Conservation (phyloP, 805 yeast genomes). For the Peterozyma toletana region DNA sequence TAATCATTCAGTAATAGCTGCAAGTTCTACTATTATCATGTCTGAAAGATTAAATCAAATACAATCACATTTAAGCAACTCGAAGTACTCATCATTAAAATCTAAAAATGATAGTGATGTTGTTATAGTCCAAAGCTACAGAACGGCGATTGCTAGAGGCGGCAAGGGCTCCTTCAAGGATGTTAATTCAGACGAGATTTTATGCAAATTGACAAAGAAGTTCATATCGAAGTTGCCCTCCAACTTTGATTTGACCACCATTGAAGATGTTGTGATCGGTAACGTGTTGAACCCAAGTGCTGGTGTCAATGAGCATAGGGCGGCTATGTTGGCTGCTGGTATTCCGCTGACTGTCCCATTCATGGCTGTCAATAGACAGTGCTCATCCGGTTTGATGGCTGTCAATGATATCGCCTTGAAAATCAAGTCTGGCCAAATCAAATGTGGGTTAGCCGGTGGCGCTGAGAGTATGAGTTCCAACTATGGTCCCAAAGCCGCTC, state of each 20-base stretch:
- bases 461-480: slow-evolving; percentile 91
- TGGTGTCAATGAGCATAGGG: slow-evolving; percentile 92
- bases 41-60: slow-evolving; percentile 27
- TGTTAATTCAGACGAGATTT: slow-evolving; percentile 71
- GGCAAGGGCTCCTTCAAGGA: slow-evolving; percentile 84
- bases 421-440: slow-evolving; percentile 81
- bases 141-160: slow-evolving; percentile 87
- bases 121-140: slow-evolving; percentile 82
- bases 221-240: slow-evolving; percentile 47
- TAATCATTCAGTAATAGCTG: no score
- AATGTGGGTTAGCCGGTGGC: slow-evolving; percentile 86
- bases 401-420: slow-evolving; percentile 82
- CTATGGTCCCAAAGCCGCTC: slow-evolving; percentile 76
- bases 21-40: no score
- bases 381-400: slow-evolving; percentile 91
- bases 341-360: slow-evolving; percentile 77
- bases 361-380: slow-evolving; percentile 84
- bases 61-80: slow-evolving; percentile 20
- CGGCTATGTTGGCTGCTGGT: slow-evolving; percentile 88
- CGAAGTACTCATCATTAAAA: slow-evolving; percentile 21
- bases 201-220: slow-evolving; percentile 56
- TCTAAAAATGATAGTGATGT: slow-evolving; percentile 79
- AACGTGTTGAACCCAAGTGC: slow-evolving; percentile 90
- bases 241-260: slow-evolving; percentile 38
- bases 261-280: slow-evolving; percentile 86